Base-by-base conservation (phyloP, 495 filamentous ascomycete species). In the Xylaria flabelliformis region DNA sequence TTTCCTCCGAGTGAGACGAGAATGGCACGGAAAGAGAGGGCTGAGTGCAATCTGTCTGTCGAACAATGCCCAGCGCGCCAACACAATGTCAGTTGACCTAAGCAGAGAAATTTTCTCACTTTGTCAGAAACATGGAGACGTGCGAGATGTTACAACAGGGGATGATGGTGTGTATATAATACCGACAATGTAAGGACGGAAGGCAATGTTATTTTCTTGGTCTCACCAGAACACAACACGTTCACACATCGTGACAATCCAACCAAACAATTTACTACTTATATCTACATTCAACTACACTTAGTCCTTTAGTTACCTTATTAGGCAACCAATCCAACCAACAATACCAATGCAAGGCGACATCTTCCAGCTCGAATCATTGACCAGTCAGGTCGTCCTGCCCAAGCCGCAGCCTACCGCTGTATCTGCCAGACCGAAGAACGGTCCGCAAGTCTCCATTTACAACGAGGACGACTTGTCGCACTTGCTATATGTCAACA, bases 381-480 rank as follows among this genome's bases (percentile, higher is more conserved):
- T 74, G 75, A 56, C 74, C 26, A 5, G 48, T 34, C 73, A 69
- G 63, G 64, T 53, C 41, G 21, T 56, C 12, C 75, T 72, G 53
- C 19, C 71, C 19, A 64, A 55, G 21, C 56, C 71, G 21, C 56
- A 74, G 53, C 61, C 68, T 42, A 59, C 21, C 29, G 50, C 69
- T 64, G 73, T 32, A 66, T 55, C 58, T 61, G 34, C 62, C 51
- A 72, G 19, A 13, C 67, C 77, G 0, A 26, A 51, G 36, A 56
- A 6, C 4, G 36, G 29, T 19, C 48, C 29, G 0, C 72, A 72
- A n/a, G 86, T 86, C 67, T 75, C 83, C 55, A 80, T 88, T 69
- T 77, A 80, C 19, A 83, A 86, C 42, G 73, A 75, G n/a, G 85
- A 87, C 59, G 82, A 82, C 17, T 74, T 88, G 8, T 79, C 77